Conservation (phyloP, 768 basidiomycete genomes). For the Lactarius quietus region DNA sequence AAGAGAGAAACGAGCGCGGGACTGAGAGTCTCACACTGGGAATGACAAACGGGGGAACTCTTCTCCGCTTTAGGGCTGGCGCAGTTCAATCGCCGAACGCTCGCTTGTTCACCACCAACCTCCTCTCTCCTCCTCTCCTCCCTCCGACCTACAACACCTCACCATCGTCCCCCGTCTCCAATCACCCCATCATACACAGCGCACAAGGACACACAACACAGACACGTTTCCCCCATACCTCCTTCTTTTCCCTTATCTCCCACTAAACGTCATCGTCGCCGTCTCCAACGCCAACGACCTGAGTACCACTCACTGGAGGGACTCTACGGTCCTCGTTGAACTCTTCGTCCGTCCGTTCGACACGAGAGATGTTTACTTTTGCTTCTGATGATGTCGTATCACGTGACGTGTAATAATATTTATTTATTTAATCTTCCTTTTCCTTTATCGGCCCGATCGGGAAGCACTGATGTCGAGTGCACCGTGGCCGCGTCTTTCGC, state of each 20-base stretch:
- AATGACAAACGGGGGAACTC: constrained; percentile 18
- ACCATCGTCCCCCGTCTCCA: background rate
- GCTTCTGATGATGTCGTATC: constrained; percentile 13
- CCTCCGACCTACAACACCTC: no score
- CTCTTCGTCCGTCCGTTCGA: background rate
- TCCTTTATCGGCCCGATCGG: constrained; percentile 11
- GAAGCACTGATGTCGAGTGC: constrained; percentile 53
- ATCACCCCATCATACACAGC: background rate
- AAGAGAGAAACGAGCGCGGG: constrained; percentile 11
- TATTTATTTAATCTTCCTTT: background rate
- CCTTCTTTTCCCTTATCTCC: background rate
- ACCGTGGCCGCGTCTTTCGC: constrained; percentile 69
- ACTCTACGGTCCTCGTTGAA: background rate
- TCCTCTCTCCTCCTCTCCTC: background rate
- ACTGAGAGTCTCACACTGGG: constrained; percentile 6
- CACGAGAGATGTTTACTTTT: background rate
- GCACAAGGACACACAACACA: background rate
- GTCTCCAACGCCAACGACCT: no score
- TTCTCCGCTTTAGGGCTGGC: constrained; percentile 27
- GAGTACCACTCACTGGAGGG: no score
- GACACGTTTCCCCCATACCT: constrained; percentile 8
- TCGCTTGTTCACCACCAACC: constrained; percentile 6
- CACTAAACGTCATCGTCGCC: no score
- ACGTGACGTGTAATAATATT: constrained; percentile 6
- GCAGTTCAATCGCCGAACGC: constrained; percentile 19